Base-by-base conservation (phyloP, 306 rosid genomes). In the Lupinus albus region DNA sequence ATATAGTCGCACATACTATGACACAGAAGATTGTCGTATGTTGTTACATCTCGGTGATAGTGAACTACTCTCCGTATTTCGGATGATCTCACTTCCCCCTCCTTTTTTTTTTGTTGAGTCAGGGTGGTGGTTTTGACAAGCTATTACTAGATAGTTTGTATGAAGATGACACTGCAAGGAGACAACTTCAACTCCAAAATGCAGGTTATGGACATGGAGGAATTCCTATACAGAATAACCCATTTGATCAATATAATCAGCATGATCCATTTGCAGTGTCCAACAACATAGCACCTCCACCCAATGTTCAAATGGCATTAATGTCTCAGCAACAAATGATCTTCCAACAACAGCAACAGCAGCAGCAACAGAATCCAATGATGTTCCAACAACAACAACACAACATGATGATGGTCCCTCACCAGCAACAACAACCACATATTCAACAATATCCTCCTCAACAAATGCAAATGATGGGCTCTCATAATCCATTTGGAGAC, bases 61-160 rank as follows among this genome's bases (percentile, higher is more conserved):
- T 45, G 9, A 11, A 20, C 11, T n/a, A 38, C 14, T 20, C 39
- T 54, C 14, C 13, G 11, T 49, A 51, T 17, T 39, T 71, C n/a
- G n/a, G n/a, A n/a, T n/a, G n/a, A 84, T n/a, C 25, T 35, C 1
- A 50, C 16, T 63, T 5, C 4, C 15, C 4, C 4, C 8, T 2
- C 13, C 44, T 30, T 1, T 33, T 0, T 6, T 53, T 13, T 62
- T 45, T 88, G 57, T 53, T 68, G 67, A 11, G 16, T 70, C 71
- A 93, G 99, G 99, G 84, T 6, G 99, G 99, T 25, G 99, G 99
- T 5, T 93, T 93, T 66, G 88, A 93, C 87, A 88, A 82, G 64
- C 73, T 93, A 68, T 81, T 93, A 66, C 90, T 93, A 0, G 90
- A 93, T 56, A 93, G 99, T 78, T 71, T 90, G 73, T 93, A 93